Base-by-base conservation (phyloP, 495 filamentous ascomycete genomes). In the Pseudomonodictys pantanalensis region DNA sequence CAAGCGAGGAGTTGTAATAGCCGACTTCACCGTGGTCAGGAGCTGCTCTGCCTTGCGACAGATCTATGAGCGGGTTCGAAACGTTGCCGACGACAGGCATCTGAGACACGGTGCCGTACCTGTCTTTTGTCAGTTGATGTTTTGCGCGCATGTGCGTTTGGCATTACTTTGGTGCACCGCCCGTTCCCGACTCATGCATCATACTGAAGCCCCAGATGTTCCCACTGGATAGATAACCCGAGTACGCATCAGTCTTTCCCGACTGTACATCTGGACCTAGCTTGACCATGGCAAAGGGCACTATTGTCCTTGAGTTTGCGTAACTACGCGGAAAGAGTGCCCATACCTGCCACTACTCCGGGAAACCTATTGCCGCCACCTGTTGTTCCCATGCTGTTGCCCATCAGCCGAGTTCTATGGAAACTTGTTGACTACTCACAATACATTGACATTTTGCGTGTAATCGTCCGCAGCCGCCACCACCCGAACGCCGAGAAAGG, bases 121-220 rank as follows among this genome's bases (percentile, higher is more conserved):
- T 57, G 10, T 0, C n/a, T n/a, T 26, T 25, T 8, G 44, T 23
- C 17, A 28, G 7, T 26, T 1, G 18, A 2, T 54, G 10, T 12
- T 9, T 35, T 42, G 23, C 15, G 1, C 23, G n/a, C 33, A 12
- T 17, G 1, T 2, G 6, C 18, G 5, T 12, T 10, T 29, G 22
- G n/a, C 26, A 18, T 22, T 60, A 90, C 71, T 88, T 90, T 1
- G 86, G 86, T 2, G 86, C 85, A 11, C 87, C 87, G 1, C 87
- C 87, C 8, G 84, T 91, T 2, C 87, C 87, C 48, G 81, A 83
- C 68, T 89, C 86, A 64, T 90, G 87, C 77, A 88, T 84, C 77
- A 89, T 75, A 39, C 81, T 85, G 70, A 90, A 89, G 8, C 83
- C 87, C 7, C 79, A 83, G 62, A 90, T 80, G 12, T 79, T 77